These are phyloP conservation scores for Ogataea neopini DNA, from an alignment of 805 yeast species.

Conservation along the genomic window DNA sequence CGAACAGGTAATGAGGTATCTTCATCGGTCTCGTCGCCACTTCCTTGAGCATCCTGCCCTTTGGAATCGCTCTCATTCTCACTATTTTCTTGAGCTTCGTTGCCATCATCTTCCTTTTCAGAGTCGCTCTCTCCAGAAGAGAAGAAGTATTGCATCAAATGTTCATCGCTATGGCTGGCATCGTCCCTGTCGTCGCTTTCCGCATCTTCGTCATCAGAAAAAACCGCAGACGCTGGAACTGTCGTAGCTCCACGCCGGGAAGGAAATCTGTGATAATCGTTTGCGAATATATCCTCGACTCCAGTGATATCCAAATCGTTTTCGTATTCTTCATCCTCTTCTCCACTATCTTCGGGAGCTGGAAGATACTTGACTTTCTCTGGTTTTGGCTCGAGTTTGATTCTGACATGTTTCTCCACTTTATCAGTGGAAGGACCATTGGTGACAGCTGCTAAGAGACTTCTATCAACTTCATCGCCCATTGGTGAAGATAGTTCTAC, in stretches of 20 bases:
- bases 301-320: constrained; percentile 31
- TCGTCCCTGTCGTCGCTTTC: constrained; percentile 28
- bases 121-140: constrained; percentile 32
- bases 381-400: constrained; percentile 14
- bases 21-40: constrained; percentile 94
- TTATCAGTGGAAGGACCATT: neutral
- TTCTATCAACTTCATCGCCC: neutral
- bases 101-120: constrained; percentile 23
- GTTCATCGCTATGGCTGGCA: constrained; percentile 35
- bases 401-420: constrained; percentile 12
- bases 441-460: neutral
- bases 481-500: constrained; percentile 5
- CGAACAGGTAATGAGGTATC: constrained; percentile 81
- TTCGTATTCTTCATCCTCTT: constrained; percentile 37
- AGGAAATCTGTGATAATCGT: constrained; percentile 22
- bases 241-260: constrained; percentile 19
- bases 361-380: constrained; percentile 37
- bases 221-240: constrained; percentile 22
- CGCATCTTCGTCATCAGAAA: constrained; percentile 22
- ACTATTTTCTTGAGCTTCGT: constrained; percentile 13
- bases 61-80: constrained; percentile 13
- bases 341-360: constrained; percentile 44
- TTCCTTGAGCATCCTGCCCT: constrained; percentile 33
- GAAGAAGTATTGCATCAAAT: constrained; percentile 75
- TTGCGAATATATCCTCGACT: constrained; percentile 30